phyloP scores from a whole-genome alignment of 371 early-diverging fungal species.

The Choanephora cucurbitarum region DNA sequence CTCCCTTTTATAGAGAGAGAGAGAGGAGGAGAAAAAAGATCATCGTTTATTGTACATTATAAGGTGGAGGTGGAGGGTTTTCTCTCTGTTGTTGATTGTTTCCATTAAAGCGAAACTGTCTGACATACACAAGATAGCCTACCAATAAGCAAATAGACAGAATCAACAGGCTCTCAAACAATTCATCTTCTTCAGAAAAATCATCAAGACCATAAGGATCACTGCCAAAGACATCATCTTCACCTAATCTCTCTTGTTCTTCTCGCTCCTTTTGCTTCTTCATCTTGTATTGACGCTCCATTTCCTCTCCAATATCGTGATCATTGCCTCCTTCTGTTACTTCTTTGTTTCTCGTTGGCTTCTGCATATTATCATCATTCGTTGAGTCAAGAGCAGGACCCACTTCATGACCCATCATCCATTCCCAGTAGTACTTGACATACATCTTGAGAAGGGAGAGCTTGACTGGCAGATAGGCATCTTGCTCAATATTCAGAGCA shows the following conservation, averaged over 20 bases:
- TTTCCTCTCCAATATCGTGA: conserved; percentile 40
- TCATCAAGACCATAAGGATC: conserved; percentile 33
- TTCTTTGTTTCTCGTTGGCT: conserved; percentile 20
- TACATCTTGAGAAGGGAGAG: conserved; percentile 74
- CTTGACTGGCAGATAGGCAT: conserved; percentile 81
- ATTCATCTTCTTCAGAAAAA: conserved; percentile 50
- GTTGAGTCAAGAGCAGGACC: conserved; percentile 24
- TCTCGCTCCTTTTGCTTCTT: conserved; percentile 39
- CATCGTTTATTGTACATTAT: too few species aligned
- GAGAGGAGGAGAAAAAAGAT: too few species aligned
- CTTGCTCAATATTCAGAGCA: conserved; percentile 73
- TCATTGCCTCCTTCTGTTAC: conserved; percentile 16
- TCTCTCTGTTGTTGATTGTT: not conserved
- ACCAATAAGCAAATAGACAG: conserved; percentile 56
- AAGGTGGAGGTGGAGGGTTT: too few species aligned
- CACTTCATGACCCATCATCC: conserved; percentile 59
- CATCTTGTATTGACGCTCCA: conserved; percentile 40
- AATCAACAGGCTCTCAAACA: conserved; percentile 60
- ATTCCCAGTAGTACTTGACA: conserved; percentile 69
- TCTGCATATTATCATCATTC: conserved; percentile 4
- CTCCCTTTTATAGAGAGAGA: too few species aligned
- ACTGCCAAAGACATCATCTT: conserved; percentile 12
- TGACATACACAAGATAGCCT: conserved; percentile 66
- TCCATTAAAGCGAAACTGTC: conserved; percentile 52
- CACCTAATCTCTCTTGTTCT: conserved; percentile 30